These are phyloP conservation scores for Ceratocystis smalleyi DNA, from an alignment of 2,329 filamentous ascomycete genomes.

Conservation along the genomic window DNA sequence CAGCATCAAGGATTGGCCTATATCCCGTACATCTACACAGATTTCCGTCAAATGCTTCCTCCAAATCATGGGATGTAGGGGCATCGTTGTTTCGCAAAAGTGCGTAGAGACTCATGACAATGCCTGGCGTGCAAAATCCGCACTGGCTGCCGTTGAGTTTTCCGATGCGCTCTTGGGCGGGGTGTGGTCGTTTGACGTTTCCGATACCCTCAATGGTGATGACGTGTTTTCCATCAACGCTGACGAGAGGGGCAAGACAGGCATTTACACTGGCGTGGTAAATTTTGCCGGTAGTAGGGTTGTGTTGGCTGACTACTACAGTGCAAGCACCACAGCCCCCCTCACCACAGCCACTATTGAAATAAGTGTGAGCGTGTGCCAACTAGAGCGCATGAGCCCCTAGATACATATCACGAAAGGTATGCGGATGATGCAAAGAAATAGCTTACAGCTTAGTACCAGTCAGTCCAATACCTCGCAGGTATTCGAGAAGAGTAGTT, in stretches of 20 bases:
- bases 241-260: conserved; percentile 81
- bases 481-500: conserved; percentile 79
- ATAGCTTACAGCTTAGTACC: conserved; percentile 65
- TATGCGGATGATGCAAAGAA: neutral
- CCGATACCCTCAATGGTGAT: conserved; percentile 96
- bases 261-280: conserved; percentile 97
- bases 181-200: conserved; percentile 71
- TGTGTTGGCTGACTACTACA: conserved; percentile 84
- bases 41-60: conserved; percentile 96
- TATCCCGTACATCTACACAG: conserved; percentile 93
- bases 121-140: conserved; percentile 90
- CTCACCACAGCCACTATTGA: conserved; percentile 64
- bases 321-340: conserved; percentile 95
- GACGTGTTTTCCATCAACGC: conserved; percentile 93
- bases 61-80: conserved; percentile 67
- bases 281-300: conserved; percentile 79
- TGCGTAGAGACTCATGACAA: conserved; percentile 95
- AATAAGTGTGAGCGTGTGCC: neutral
- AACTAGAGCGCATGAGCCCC: conserved; percentile 7
- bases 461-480: conserved; percentile 81
- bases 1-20: conserved; percentile 81
- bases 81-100: conserved; percentile 68
- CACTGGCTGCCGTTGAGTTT: conserved; percentile 85
- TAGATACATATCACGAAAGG: neutral
- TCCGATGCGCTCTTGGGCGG: conserved; percentile 78